Evolutionary conservation across 2,329 filamentous ascomycete species (phyloP).

Genomic region (Alternaria alternata): DNA sequence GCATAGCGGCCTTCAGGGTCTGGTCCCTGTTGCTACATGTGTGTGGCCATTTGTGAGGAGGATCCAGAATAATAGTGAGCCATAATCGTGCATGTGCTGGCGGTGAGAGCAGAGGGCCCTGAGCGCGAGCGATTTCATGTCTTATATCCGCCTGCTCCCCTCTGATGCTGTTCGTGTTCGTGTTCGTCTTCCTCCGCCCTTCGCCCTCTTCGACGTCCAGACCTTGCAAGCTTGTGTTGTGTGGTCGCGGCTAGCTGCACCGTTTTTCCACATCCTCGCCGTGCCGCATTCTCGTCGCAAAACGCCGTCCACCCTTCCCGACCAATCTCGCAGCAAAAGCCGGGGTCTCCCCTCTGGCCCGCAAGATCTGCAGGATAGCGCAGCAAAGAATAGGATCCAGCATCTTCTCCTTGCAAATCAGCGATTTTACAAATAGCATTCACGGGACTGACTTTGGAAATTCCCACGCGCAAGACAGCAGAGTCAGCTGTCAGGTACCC

Average conservation of each 20-base stretch:
- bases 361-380: conserved; percentile 23
- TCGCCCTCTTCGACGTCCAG: neutral
- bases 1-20: conserved; percentile 18
- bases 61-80: conserved; percentile 16
- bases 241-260: conserved; percentile 15
- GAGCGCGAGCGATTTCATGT: conserved; percentile 1
- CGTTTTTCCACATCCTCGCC: conserved; percentile 7
- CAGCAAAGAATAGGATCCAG: conserved; percentile 1
- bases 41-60: conserved; percentile 16
- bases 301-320: conserved; percentile 14
- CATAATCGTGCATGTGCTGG: conserved; percentile 17
- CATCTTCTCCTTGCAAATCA: conserved; percentile 3
- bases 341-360: conserved; percentile 15
- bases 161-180: conserved; percentile 1
- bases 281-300: conserved; percentile 17
- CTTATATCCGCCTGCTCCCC: conserved; percentile 5
- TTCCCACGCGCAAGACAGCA: conserved; percentile 6
- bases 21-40: conserved; percentile 14
- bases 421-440: conserved; percentile 6
- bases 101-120: conserved; percentile 8
- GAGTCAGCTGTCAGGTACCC: conserved; percentile 25
- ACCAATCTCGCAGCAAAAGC: conserved; percentile 25
- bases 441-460: conserved; percentile 2
- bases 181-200: neutral
- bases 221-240: conserved; percentile 10